A percentile compares a stretch with the other conserved stretches of the same genome.
phyloP scores from a whole-genome alignment of 202 grass and related monocot species.

The Digitaria exilis region DNA sequence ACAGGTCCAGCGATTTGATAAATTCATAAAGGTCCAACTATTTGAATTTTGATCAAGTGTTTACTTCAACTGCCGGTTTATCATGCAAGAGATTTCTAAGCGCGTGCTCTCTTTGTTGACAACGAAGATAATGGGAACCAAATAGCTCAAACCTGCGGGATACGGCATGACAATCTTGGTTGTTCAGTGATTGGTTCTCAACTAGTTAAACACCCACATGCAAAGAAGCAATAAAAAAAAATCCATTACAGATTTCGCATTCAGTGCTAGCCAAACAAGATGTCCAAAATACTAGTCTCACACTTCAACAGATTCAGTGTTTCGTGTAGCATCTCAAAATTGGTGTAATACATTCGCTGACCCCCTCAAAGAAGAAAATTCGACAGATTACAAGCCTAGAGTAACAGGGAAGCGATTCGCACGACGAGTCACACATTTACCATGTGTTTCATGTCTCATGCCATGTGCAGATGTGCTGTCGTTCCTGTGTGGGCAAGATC shows the following conservation, averaged over 20 bases:
- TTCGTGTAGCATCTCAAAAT: background rate
- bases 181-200: background rate
- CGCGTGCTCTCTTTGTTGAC: background rate
- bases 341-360: background rate
- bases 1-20: constrained; percentile 1
- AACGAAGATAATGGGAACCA: background rate
- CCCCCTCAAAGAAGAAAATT: background rate
- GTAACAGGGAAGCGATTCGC: background rate
- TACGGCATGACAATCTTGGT: background rate
- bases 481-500: background rate
- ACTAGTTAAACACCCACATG: background rate
- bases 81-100: background rate
- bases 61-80: background rate
- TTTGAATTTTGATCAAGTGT: background rate
- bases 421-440: background rate
- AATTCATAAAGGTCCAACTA: background rate
- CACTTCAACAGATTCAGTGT: background rate
- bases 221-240: no score
- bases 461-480: background rate
- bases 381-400: background rate
- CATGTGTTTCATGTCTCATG: background rate
- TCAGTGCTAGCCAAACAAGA: background rate
- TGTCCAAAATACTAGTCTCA: background rate
- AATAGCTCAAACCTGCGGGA: background rate
- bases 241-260: background rate